Evolutionary conservation across 106 monocot genomes (phyloP).

Genomic region (Dendrobium huoshanense): DNA sequence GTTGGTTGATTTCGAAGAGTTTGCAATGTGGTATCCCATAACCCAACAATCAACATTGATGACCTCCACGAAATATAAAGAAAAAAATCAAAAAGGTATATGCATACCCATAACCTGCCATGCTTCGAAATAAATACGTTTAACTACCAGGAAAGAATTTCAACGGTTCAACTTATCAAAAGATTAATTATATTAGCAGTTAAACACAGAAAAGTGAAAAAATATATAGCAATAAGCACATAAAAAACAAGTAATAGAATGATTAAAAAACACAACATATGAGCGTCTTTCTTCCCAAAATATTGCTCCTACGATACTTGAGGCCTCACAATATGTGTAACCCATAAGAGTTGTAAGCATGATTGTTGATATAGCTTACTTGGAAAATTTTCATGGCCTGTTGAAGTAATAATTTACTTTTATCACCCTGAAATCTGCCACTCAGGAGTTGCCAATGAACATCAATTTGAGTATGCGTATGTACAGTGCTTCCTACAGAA

Average conservation of each 20-base stretch:
- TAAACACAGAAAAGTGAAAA: neutral
- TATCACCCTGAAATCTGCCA: conserved; percentile 4
- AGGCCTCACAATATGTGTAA: too few species aligned
- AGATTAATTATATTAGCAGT: neutral
- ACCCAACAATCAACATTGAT: too few species aligned
- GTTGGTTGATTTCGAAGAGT: neutral
- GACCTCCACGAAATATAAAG: neutral
- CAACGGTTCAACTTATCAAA: neutral
- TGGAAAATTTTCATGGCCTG: neutral
- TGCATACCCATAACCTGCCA: neutral
- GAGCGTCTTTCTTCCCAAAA: too few species aligned
- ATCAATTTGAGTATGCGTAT: neutral
- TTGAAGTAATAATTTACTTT: conserved; percentile 2
- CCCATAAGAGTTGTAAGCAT: too few species aligned
- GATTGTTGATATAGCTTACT: neutral
- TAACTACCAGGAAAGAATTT: neutral
- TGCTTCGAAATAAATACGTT: neutral
- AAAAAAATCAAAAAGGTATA: neutral
- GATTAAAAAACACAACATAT: neutral
- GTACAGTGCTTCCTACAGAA: neutral
- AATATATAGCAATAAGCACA: neutral
- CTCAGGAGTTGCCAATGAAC: conserved; percentile 8
- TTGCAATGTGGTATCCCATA: neutral
- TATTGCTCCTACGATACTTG: too few species aligned
- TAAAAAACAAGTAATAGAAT: neutral